phyloP scores from a whole-genome alignment of 306 rosid species.

The Lupinus albus region DNA sequence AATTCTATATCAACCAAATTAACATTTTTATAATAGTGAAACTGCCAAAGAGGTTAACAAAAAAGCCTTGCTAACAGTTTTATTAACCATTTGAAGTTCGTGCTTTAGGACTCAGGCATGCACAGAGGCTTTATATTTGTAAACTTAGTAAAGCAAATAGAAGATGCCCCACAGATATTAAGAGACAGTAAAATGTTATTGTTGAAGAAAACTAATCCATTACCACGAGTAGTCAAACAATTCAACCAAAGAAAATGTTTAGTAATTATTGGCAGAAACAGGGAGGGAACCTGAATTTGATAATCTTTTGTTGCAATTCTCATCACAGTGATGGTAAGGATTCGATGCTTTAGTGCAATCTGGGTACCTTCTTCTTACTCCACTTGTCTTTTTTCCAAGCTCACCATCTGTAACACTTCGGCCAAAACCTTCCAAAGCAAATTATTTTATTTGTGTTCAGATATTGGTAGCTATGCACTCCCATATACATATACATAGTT shows the following conservation, averaged over 20 bases:
- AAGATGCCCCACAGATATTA: no score
- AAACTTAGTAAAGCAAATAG: no score
- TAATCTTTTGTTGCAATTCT: conserved; percentile 42
- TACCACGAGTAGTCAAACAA: no score
- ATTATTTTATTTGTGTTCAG: neutral
- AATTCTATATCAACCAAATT: neutral
- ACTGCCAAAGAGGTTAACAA: neutral
- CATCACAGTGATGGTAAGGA: conserved; percentile 60
- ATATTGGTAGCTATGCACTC: neutral
- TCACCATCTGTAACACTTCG: conserved; percentile 42
- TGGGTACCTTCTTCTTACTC: conserved; percentile 35
- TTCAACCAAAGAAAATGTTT: neutral
- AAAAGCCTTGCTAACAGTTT: neutral
- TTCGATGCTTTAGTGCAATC: conserved; percentile 57
- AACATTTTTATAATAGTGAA: neutral
- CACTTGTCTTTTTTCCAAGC: conserved; percentile 42
- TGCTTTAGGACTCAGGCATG: no score
- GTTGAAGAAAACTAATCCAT: no score
- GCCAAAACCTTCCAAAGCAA: conserved; percentile 44
- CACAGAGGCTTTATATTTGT: no score
- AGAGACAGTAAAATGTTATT: no score
- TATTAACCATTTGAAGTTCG: neutral
- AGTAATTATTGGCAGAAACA: no score
- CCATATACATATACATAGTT: neutral
- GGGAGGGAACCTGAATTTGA: conserved; percentile 48